Evolutionary conservation across 768 basidiomycete species (phyloP), one percentile per base, ranked within the genome.

Genomic region (Lentinula sp.): DNA sequence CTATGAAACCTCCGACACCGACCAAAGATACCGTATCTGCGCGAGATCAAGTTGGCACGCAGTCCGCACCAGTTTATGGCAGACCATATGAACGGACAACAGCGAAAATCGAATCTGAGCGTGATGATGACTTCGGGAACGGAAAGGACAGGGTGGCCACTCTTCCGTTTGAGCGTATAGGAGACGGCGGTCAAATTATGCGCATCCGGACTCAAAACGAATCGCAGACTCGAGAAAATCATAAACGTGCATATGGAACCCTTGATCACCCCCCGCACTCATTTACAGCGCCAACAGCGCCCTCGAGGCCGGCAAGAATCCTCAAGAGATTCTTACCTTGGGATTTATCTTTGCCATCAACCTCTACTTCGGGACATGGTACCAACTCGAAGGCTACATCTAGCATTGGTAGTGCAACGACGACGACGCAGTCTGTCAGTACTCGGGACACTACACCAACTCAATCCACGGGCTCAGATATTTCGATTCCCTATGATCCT

Each of bases 241-340:
- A 56, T 18, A 35, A 54, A 18, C 53, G 53, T 16, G 35, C 53
- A 11, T 54, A 54, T 23, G 53, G 53, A 11, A 54, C 37, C 18
- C 37, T 42, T 8, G 55, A 43, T 4, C 28, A 56, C 11, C 23
- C 55, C 6, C 55, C 39, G 5, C 21, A 42, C 21, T 56, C 55
- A 7, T 56, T 40, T 40, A 11, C 55, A 42, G 16, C 16, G 3
- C 8, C 40, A 16, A 9, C 57, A 8, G n/a, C 37, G 23, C 9
- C 57, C 15, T 59, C 57, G 6, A 34, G 7, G 32, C 23, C 39
- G 23, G 16, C 57, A 5, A 59, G 28, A 28, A 48, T 59, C 40
- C 31, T 59, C 18, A 59, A 59, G 23, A 46, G 57, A 8, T 48
- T 59, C n/a, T 49, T 59, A 49, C 43, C 57, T 32, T 59, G 57